Base-by-base conservation (phyloP, 345 rosid species). In the Dimocarpus longan region DNA sequence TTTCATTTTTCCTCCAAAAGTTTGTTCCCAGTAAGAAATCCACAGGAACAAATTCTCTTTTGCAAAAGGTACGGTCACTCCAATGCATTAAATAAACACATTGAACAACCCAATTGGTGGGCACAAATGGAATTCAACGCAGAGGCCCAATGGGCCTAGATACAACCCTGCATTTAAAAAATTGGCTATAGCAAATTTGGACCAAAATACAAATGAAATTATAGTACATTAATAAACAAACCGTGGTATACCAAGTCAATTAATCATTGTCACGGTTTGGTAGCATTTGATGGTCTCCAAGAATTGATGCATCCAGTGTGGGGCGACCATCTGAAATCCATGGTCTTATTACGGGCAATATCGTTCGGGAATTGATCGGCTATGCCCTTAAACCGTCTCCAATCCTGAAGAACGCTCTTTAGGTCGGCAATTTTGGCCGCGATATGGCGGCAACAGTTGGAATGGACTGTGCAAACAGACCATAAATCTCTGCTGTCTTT, bases 391-490 rank as follows among this genome's bases (percentile, higher is more conserved):
- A 86, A 88, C 64, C 80, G 79, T 83, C 86, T 92, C 99, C 98
- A 93, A 48, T 87, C 88, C 11, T 75, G 79, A 64, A 95, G 84
- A 65, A 90, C 95, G 2, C 37, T 81, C 50, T 78, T 83, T 0
- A 93, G 84, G 74, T 93, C 99, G 46, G 26, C 54, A 15, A 93
- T 72, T 85, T 95, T 95, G 15, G 99, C 96, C 8, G 72, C 54
- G 6, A 93, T 86, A 11, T 86, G 91, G 22, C 90, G 92, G 65
- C 99, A 93, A 71, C 98, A 95, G 50, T 95, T 95, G 15, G 99
- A 93, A 46, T 95, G 99, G 6, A 92, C 93, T 0, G 95, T 95
- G 4, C 79, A 76, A 0, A 95, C 97, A 0, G 71, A 82, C 8
- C 79, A 32, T 67, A 92, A 57, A 71, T 95, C 87, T 15, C 9